A percentile compares a stretch with the other conserved stretches of the same genome.
Conservation (phyloP, 1,284 basidiomycete species). For the Cryptococcus sp. region DNA sequence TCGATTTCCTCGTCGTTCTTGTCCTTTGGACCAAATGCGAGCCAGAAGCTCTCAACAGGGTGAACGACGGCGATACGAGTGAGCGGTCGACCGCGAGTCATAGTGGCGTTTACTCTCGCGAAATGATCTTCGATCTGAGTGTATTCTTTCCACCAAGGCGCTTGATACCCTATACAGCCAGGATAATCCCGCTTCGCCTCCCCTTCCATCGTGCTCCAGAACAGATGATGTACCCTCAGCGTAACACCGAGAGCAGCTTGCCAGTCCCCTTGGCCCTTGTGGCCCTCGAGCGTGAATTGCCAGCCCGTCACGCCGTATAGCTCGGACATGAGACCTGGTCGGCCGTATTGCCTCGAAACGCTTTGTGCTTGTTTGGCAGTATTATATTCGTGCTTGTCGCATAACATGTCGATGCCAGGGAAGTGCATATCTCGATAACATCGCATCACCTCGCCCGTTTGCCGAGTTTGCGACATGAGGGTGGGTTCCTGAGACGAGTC, state of each 20-base stretch:
- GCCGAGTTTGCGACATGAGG: constrained; percentile 27
- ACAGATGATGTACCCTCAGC: constrained; percentile 31
- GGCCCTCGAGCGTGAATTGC: constrained; percentile 32
- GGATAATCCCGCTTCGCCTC: constrained; percentile 40
- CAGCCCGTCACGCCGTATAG: constrained; percentile 37
- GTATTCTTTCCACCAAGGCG: constrained; percentile 37
- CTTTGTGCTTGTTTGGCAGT: constrained; percentile 36
- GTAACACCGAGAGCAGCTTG: constrained; percentile 39
- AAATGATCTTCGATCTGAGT: constrained; percentile 35
- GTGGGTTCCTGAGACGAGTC: constrained; percentile 22
- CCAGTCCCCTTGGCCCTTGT: constrained; percentile 39
- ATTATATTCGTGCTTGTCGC: constrained; percentile 33
- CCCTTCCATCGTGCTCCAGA: constrained; percentile 30
- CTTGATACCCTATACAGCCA: constrained; percentile 35
- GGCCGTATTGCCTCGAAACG: constrained; percentile 31
- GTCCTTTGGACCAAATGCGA: constrained; percentile 31
- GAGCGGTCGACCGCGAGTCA: constrained; percentile 30
- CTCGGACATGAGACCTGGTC: constrained; percentile 28
- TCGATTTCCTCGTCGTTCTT: constrained; percentile 24
- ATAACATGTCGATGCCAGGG: constrained; percentile 39
- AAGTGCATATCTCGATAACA: constrained; percentile 35
- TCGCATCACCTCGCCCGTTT: constrained; percentile 35
- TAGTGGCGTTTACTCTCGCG: constrained; percentile 26
- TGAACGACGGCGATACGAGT: constrained; percentile 37
- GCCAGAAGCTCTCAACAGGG: constrained; percentile 38